Base-by-base conservation (phyloP, 176 grass and related monocot genomes). In the Phragmites australis region DNA sequence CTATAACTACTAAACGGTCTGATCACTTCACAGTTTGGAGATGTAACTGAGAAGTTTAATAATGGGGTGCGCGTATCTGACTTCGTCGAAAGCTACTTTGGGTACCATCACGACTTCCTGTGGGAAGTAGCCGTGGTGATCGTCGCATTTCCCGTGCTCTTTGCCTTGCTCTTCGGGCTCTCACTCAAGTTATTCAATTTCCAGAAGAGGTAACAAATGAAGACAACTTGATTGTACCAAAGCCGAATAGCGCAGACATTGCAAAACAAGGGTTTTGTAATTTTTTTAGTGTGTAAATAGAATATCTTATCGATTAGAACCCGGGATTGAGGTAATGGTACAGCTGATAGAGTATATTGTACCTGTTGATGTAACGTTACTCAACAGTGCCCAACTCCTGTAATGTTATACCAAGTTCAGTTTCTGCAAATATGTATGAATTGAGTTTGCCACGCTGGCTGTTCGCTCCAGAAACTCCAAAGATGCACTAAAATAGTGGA, bases 141-240 rank as follows among this genome's bases (percentile, higher is more conserved):
- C 6, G 80, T 79, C 11, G 65, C 76, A 27, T 97, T 93, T 31
- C 55, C 85, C 2, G 18, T 90, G 9, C 47, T 92, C 10, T 97
- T 97, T 74, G 90, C 93, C 13, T 81, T 93, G 60, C 88, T 93
- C 9, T 97, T 93, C 15, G 93, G 82, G 0, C 66, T 92, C 21
- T 87, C 90, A 1, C 82, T 93, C 17, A 97, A 90, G 83, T 56
- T 88, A 42, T 85, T 93, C 47, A 97, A 97, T 83, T 97, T 90
- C 80, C 90, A 97, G 71, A 97, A 70, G 76, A 97, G 93, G 80
- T 97, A 59, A 84, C 15, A 3, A 11, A 6, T 16, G 41, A 82
- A 68, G 77, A 10, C 9, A 55, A 49, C 41, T 18, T 44, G n/a
- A 70, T 40, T 5, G 37, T 42, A n/a, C 22, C 43, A 25, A 21